A percentile compares a stretch with the other conserved stretches of the same genome.
Evolutionary conservation across 2,329 filamentous ascomycete genomes (phyloP).

Genomic region (Cryphonectria carpinicola): DNA sequence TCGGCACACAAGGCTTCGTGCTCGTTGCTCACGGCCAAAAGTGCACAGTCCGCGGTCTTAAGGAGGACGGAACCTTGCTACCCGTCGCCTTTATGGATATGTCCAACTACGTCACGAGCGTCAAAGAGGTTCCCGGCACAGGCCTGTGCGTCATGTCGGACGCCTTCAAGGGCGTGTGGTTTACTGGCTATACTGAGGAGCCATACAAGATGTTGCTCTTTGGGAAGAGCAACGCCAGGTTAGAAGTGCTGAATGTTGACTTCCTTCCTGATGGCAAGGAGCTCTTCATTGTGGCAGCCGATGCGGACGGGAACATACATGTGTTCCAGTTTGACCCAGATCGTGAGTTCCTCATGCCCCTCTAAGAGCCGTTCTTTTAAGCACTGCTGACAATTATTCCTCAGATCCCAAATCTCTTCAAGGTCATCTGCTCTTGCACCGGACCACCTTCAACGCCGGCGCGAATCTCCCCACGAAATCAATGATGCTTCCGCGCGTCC

Average conservation of each 20-base stretch:
- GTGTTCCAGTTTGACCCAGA: slow-evolving; percentile 94
- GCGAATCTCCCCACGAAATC: slow-evolving; percentile 76
- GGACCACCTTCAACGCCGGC: slow-evolving; percentile 85
- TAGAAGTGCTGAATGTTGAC: slow-evolving; percentile 82
- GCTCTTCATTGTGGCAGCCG: slow-evolving; percentile 80
- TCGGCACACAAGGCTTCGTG: slow-evolving; percentile 86
- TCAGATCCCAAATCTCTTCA: slow-evolving; percentile 90
- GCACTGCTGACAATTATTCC: slow-evolving; percentile 32
- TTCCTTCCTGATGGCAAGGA: slow-evolving; percentile 86
- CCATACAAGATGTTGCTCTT: slow-evolving; percentile 95
- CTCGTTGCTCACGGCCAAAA: slow-evolving; percentile 94
- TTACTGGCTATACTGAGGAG: slow-evolving; percentile 94
- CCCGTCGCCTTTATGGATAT: slow-evolving; percentile 98
- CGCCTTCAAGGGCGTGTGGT: slow-evolving; percentile 92
- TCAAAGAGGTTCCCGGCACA: slow-evolving; percentile 80
- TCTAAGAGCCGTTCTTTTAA: slow-evolving; percentile 13
- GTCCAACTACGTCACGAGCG: slow-evolving; percentile 87
- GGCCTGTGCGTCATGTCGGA: slow-evolving; percentile 89
- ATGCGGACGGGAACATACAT: slow-evolving; percentile 85
- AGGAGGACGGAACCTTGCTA: slow-evolving; percentile 89
- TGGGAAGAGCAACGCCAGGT: slow-evolving; percentile 77
- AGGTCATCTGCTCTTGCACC: slow-evolving; percentile 83
- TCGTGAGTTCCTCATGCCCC: slow-evolving; percentile 60
- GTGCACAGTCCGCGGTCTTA: slow-evolving; percentile 93
- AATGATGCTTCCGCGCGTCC: slow-evolving; percentile 71